Conservation (phyloP, 2,329 filamentous ascomycete genomes). For the Remersonia thermophila region DNA sequence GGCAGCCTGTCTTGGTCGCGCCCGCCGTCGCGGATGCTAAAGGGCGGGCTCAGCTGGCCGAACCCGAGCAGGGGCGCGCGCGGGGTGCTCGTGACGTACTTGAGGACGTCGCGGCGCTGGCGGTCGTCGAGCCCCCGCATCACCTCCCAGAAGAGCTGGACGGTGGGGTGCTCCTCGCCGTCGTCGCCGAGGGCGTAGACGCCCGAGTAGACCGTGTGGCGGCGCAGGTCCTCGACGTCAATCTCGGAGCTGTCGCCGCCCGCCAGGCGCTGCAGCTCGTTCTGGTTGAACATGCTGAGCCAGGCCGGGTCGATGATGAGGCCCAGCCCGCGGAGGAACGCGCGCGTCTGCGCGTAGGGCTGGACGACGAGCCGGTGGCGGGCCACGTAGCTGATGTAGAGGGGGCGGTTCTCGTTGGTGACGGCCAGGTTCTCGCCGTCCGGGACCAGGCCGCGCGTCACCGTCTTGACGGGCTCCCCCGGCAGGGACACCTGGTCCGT, state of each 20-base stretch:
- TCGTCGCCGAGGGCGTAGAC: constrained; percentile 87
- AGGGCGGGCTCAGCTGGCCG: constrained; percentile 67
- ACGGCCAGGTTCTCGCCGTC: constrained; percentile 67
- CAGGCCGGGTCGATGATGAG: constrained; percentile 83
- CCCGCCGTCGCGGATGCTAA: constrained; percentile 80
- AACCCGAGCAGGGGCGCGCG: constrained; percentile 85
- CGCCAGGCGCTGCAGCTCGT: constrained; percentile 84
- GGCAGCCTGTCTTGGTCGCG: constrained; percentile 66
- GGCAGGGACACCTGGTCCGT: constrained; percentile 50
- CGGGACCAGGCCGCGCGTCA: constrained; percentile 64
- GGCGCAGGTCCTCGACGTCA: constrained; percentile 72
- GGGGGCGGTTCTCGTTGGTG: constrained; percentile 80
- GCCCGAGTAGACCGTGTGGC: constrained; percentile 77
- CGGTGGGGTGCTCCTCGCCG: constrained; percentile 68
- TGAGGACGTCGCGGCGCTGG: constrained; percentile 75
- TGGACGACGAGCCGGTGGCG: constrained; percentile 76
- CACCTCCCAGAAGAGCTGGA: constrained; percentile 84
- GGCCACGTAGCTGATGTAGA: constrained; percentile 91
- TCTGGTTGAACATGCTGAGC: constrained; percentile 98
- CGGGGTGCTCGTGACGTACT: constrained; percentile 91
- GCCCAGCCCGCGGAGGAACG: constrained; percentile 76
- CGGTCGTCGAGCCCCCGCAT: constrained; percentile 63
- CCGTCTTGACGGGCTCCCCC: constrained; percentile 40
- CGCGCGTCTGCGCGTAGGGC: constrained; percentile 66
- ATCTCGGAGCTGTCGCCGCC: constrained; percentile 79